phyloP scores from a whole-genome alignment of 164 flowering plant genomes.

The Houttuynia cordata region DNA sequence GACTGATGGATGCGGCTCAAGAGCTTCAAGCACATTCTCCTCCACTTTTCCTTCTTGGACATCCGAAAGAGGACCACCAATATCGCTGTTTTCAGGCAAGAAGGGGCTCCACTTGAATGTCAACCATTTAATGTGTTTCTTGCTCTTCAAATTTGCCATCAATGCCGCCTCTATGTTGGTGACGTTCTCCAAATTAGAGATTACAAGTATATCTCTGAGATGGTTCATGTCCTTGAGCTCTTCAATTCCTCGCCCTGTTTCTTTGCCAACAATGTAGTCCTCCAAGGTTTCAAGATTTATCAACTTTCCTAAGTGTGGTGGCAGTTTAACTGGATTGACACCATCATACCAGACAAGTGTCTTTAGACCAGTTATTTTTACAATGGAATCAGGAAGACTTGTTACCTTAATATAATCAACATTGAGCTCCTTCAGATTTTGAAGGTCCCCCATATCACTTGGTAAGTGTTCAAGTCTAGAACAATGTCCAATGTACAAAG shows the following conservation, averaged over 20 bases:
- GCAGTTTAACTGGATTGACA: slow-evolving; percentile 2
- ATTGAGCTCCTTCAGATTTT: neutral
- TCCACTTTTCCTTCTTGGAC: neutral
- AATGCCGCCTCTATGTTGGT: slow-evolving; percentile 1
- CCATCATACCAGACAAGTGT: no score
- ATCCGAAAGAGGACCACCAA: neutral
- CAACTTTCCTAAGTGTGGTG: slow-evolving; percentile 11
- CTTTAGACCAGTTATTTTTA: no score
- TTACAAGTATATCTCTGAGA: slow-evolving; percentile 9
- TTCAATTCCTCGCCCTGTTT: slow-evolving; percentile 6
- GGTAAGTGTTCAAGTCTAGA: neutral
- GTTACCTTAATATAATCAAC: no score
- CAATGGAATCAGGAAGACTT: no score
- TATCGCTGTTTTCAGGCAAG: neutral
- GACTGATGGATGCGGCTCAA: slow-evolving; percentile 14
- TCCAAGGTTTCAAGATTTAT: slow-evolving; percentile 11
- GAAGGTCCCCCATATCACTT: neutral
- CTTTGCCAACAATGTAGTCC: slow-evolving; percentile 5
- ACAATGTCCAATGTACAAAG: neutral
- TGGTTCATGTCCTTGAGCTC: slow-evolving; percentile 11
- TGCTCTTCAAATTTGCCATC: slow-evolving; percentile 11
- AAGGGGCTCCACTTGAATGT: slow-evolving; percentile 11
- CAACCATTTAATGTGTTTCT: slow-evolving; percentile 8
- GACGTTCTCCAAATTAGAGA: slow-evolving; percentile 13
- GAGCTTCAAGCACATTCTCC: slow-evolving; percentile 11